Evolutionary conservation across 2,329 filamentous ascomycete species (phyloP).

Genomic region (Simplicillium sp.): DNA sequence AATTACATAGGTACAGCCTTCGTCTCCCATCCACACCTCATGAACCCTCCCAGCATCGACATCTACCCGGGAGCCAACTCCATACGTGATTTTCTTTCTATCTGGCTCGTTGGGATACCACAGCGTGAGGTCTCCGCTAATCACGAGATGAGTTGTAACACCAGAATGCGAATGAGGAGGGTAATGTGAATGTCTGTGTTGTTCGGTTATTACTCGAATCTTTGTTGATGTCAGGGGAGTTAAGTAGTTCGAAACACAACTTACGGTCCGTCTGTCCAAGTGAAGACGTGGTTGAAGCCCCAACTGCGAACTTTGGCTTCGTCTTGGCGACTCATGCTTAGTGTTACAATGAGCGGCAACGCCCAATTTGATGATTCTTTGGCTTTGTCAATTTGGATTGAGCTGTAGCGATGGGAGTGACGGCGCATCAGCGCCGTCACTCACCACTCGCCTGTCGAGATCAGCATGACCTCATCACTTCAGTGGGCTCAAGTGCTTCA

Average conservation of each 20-base stretch:
- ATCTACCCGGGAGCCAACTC: conserved; percentile 53
- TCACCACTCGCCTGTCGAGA: too few relatives aligned
- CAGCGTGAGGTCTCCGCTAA: conserved; percentile 55
- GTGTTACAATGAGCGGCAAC: too few relatives aligned
- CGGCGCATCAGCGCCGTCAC: too few relatives aligned
- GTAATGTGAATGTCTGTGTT: conserved; percentile 54
- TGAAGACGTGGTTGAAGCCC: conserved; percentile 62
- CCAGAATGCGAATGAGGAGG: conserved; percentile 55
- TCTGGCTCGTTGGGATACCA: conserved; percentile 51
- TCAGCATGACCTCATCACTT: too few relatives aligned
- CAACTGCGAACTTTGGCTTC: conserved; percentile 57
- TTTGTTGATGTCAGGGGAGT: background rate
- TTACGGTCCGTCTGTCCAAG: conserved; percentile 63
- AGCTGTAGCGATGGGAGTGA: too few relatives aligned
- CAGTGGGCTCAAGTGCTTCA: too few relatives aligned
- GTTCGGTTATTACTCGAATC: background rate
- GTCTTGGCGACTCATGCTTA: conserved; percentile 16
- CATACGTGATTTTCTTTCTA: conserved; percentile 47
- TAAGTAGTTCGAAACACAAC: conserved; percentile 18
- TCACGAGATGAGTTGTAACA: conserved; percentile 61
- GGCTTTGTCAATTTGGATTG: too few relatives aligned
- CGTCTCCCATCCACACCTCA: conserved; percentile 58
- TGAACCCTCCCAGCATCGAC: conserved; percentile 55
- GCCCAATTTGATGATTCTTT: too few relatives aligned
- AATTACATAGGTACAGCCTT: conserved; percentile 61